Evolutionary conservation across 257 asterid genomes (phyloP), one percentile per base, ranked within the genome.

Genomic region (Nicotiana noctiflora): DNA sequence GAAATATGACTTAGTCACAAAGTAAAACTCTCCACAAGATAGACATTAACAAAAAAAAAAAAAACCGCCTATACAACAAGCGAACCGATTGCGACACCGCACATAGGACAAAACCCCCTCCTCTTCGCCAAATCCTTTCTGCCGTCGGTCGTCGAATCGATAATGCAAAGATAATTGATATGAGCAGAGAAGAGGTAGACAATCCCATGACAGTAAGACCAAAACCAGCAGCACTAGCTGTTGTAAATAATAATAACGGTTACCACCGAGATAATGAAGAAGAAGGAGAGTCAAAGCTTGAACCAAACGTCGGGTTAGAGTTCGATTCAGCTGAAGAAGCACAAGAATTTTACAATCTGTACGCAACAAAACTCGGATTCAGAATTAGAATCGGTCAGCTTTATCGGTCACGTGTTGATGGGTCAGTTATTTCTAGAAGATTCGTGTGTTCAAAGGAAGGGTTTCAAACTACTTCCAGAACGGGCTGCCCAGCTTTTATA

Each of bases 371-470:
- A 63, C 80, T 84, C 31, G 99, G 99, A 80, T 95, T 95, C 86
- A 93, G 89, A 82, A 93, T 95, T 63, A 87, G 99, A 84, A 93
- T 93, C 37, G 98, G 99, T 56, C 99, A 95, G 91, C 91, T 95
- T 31, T 95, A 93, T 77, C 87, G 99, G 84, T 95, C 99, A 59
- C 83, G 98, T 75, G 86, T 86, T 57, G 99, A 95, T 46, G 99
- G 99, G 59, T 84, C 97, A 52, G 97, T 95, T 49, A 85, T 95
- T 60, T 95, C 98, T 27, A 85, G 99, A n/a, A 88, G 95, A 87
- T 93, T 85, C 34, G 99, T 95, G 61, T 95, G 99, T 80, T 95
- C 95, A 7, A 93, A 92, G 88, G 98, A 93, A 86, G 99, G 99
- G 53, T 92, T 95, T 80, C 99, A 95, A 84, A 93, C 98, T 4